Conservation (phyloP, 768 basidiomycete species). For the Auricularia heimuer region DNA sequence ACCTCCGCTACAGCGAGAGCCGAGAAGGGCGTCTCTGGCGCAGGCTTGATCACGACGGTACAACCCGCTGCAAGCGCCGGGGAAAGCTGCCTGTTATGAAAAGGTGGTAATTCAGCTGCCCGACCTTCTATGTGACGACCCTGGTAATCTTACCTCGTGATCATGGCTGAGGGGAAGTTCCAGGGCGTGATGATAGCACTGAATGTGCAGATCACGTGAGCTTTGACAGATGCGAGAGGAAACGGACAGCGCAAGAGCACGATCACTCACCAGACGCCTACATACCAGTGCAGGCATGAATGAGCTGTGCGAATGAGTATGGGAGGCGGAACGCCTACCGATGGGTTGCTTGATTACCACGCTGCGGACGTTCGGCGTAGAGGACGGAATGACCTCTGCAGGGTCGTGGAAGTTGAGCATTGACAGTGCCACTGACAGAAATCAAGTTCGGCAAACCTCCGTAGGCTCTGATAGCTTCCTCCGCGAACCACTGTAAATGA, state of each 20-base stretch:
- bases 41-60: slow-evolving; percentile 89
- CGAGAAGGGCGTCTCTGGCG: slow-evolving; percentile 91
- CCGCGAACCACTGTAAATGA: slow-evolving; percentile 69
- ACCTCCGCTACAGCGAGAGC: slow-evolving; percentile 85
- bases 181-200: slow-evolving; percentile 77
- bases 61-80: slow-evolving; percentile 91
- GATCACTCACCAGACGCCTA: too few species aligned
- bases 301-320: neutral
- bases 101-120: too few species aligned
- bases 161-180: slow-evolving; percentile 95
- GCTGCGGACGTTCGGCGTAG: slow-evolving; percentile 61
- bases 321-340: slow-evolving; percentile 28
- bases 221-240: too few species aligned
- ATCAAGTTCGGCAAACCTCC: slow-evolving; percentile 45
- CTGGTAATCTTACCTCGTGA: slow-evolving; percentile 16
- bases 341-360: slow-evolving; percentile 90
- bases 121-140: too few species aligned
- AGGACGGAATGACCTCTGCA: slow-evolving; percentile 73
- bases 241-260: too few species aligned
- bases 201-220: neutral
- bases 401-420: neutral
- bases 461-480: slow-evolving; percentile 85
- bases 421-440: neutral
- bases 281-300: too few species aligned
- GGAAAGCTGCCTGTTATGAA: slow-evolving; percentile 55